Percentiles rank a stretch among this genome's conserved stretches.
Conservation (phyloP, 805 yeast species). For the Metschnikowia matae region DNA sequence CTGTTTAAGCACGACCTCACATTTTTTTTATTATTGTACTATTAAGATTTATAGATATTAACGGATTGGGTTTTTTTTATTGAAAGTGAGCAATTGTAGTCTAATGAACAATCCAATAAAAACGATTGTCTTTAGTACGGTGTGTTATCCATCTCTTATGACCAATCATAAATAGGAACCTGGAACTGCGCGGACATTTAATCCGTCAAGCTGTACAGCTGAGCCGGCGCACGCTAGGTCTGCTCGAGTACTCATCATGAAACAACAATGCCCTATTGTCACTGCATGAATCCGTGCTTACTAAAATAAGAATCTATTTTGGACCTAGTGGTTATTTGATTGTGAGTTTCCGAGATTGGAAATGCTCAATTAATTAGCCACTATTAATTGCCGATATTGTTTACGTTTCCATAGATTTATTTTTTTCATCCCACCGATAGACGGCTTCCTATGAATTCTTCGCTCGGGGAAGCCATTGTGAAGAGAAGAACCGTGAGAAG, state of each 20-base stretch:
- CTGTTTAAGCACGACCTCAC: conserved; percentile 2
- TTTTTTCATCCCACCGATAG: neutral
- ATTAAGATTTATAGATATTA: neutral
- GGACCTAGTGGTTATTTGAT: neutral
- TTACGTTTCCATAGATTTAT: neutral
- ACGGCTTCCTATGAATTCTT: neutral
- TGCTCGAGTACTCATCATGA: neutral
- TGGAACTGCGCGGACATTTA: neutral
- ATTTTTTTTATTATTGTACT: neutral
- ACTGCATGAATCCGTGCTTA: neutral
- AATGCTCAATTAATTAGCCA: neutral
- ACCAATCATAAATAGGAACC: neutral
- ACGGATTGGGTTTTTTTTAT: neutral
- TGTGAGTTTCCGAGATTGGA: neutral
- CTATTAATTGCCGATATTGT: neutral
- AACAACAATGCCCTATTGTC: conserved; percentile 1
- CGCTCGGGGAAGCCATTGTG: neutral
- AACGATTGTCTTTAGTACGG: neutral
- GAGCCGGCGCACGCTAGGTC: conserved; percentile 1
- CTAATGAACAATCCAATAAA: neutral
- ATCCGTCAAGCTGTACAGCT: neutral
- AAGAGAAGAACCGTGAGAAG: neutral
- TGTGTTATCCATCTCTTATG: neutral
- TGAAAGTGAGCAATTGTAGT: neutral
- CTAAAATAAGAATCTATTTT: neutral